Percentiles rank a stretch among this genome's conserved stretches.
phyloP scores from a whole-genome alignment of 1,139 yeast species.

The Nakaseomyces sp. region DNA sequence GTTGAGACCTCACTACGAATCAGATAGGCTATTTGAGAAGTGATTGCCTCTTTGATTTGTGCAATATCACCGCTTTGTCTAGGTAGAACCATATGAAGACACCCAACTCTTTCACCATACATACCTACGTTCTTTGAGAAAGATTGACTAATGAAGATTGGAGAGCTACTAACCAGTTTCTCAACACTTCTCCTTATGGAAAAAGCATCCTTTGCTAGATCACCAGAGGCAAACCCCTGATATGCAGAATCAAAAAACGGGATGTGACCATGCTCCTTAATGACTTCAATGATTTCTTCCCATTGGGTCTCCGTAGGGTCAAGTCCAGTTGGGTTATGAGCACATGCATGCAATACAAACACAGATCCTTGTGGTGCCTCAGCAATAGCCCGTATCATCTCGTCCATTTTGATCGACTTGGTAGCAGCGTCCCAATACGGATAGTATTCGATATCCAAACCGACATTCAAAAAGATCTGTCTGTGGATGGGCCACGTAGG shows the following conservation, averaged over 20 bases:
- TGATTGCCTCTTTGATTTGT: constrained; percentile 41
- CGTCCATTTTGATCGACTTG: constrained; percentile 57
- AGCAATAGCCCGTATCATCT: constrained; percentile 57
- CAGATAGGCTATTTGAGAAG: constrained; percentile 70
- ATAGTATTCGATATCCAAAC: constrained; percentile 55
- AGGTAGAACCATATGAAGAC: constrained; percentile 63
- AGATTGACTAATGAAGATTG: constrained; percentile 80
- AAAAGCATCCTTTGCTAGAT: constrained; percentile 72
- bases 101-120: constrained; percentile 97
- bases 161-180: constrained; percentile 34
- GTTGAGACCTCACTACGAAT: constrained; percentile 82
- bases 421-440: constrained; percentile 72
- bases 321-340: constrained; percentile 97
- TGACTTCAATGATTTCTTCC: constrained; percentile 57
- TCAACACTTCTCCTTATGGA: constrained; percentile 78
- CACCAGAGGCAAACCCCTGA: constrained; percentile 95
- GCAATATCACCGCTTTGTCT: constrained; percentile 26
- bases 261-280: constrained; percentile 57
- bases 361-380: constrained; percentile 71
- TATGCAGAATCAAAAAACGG: constrained; percentile 93
- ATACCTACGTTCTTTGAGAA: constrained; percentile 96
- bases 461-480: constrained; percentile 65
- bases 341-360: constrained; percentile 86
- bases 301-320: constrained; percentile 87
- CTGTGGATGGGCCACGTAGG: constrained; percentile 98